These are phyloP conservation scores for Cryptosporidium felis DNA, from an alignment of 169 alveolate genomes.

Conservation along the genomic window DNA sequence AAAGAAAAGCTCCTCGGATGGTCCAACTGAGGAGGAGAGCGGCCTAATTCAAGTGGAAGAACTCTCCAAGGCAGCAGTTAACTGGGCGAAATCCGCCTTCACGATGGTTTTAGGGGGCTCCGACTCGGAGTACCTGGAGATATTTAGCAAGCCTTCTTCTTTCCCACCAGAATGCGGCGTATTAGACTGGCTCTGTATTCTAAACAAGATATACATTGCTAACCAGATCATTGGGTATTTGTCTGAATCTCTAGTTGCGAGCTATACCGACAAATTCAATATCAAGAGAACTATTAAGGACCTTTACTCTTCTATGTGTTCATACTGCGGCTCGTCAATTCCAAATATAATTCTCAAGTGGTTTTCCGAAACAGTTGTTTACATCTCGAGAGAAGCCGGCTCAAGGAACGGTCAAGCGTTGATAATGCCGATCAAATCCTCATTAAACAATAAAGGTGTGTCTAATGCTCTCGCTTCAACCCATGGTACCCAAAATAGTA, in stretches of 20 bases:
- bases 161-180: constrained; percentile 55
- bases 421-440: constrained; percentile 47
- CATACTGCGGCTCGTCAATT: constrained; percentile 20
- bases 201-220: constrained; percentile 40
- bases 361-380: constrained; percentile 39
- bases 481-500: too few species aligned
- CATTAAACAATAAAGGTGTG: not conserved
- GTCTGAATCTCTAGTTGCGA: constrained; percentile 15
- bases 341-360: constrained; percentile 12
- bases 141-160: constrained; percentile 15
- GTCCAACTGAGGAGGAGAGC: not conserved
- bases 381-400: not conserved
- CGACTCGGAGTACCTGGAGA: constrained; percentile 10
- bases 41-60: not conserved
- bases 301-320: constrained; percentile 7
- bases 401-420: not conserved
- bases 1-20: constrained; percentile 1
- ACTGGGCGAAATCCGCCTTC: constrained; percentile 61
- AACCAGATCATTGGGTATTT: not conserved
- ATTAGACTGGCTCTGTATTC: constrained; percentile 35
- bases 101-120: constrained; percentile 3
- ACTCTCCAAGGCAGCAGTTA: constrained; percentile 28
- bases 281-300: constrained; percentile 47
- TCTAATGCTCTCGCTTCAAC: too few species aligned
- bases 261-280: constrained; percentile 34